Percentiles rank a stretch among this genome's conserved stretches.
phyloP scores from a whole-genome alignment of 1,139 yeast species.

The Blastobotrys indianensis region DNA sequence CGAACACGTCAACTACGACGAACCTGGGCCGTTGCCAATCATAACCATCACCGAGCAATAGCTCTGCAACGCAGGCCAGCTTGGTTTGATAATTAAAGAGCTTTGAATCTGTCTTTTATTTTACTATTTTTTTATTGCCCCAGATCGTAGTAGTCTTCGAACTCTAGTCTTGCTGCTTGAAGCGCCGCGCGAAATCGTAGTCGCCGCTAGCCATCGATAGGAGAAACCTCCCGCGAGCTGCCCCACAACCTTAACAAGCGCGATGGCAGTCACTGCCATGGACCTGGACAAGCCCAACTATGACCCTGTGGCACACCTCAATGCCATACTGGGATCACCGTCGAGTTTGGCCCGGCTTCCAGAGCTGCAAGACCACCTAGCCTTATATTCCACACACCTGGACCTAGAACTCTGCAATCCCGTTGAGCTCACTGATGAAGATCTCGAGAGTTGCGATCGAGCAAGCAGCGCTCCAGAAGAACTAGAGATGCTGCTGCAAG shows the following conservation, averaged over 20 bases:
- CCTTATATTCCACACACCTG: conserved; percentile 44
- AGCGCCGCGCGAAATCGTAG: too few relatives aligned
- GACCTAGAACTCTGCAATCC: conserved; percentile 37
- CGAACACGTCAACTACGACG: too few relatives aligned
- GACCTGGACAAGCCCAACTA: conserved; percentile 29
- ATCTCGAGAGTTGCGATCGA: conserved; percentile 20
- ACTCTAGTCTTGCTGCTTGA: too few relatives aligned
- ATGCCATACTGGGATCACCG: conserved; percentile 29
- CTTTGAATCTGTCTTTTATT: too few relatives aligned
- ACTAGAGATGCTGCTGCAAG: conserved; percentile 36
- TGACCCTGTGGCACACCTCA: conserved; percentile 39
- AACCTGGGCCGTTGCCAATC: too few relatives aligned
- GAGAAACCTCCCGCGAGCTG: too few relatives aligned
- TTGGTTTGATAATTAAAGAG: too few relatives aligned
- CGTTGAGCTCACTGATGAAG: conserved; percentile 34
- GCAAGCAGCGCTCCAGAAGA: conserved; percentile 29
- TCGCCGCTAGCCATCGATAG: too few relatives aligned
- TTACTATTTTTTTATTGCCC: too few relatives aligned
- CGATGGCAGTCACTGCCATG: not conserved
- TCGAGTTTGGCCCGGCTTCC: conserved; percentile 20
- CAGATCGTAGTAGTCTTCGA: too few relatives aligned
- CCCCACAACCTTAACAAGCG: not conserved
- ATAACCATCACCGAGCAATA: too few relatives aligned
- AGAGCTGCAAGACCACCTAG: conserved; percentile 25
- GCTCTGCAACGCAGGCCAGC: too few relatives aligned